Base-by-base conservation (phyloP, 1,284 basidiomycete species). In the Sparassis latifolia region DNA sequence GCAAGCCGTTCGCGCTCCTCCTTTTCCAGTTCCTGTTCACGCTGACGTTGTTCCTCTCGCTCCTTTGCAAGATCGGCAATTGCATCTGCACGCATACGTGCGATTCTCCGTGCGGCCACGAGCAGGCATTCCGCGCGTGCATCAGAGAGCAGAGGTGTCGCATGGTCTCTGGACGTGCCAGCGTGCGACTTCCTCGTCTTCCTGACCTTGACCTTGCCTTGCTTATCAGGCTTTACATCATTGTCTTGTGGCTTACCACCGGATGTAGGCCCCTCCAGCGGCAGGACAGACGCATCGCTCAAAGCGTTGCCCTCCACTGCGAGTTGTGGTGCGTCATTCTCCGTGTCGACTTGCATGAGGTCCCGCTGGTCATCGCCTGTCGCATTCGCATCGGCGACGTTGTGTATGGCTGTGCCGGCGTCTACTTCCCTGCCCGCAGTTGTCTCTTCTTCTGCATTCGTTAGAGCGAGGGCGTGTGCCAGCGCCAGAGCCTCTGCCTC, bases 71-170 rank as follows among this genome's bases (percentile, higher is more conserved):
- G 50, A 27, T 78, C 78, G 2, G 76, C 70, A 1, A 79, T 58
- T 2, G 74, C 58, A 5, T 69, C 70, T 1, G 77, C 76, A 6
- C 80, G 73, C 52, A 77, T 69, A 10, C 76, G 71, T 3, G 82
- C 82, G 6, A 84, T 69, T 49, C 69, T 77, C 10, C 79, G 72
- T 2, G 80, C 78, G 0, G 82, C 82, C 12, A 80, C 68, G 2
- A 86, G 67, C 12, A 84, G 61, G 57, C 80, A 80, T 55, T 85
- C 82, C 0, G 76, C 68, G 20, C 79, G 73, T 1, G 82, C 83
- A 55, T 85, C 82, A 0, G 77, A 70, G 3, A 75, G 68, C 0
- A 77, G 55, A 0, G 57, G 54, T 7, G 49, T 48, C 5, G n/a
- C 41, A 5, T 45, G 47, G 10, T 40, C n/a, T 12, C 39, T 39